Conservation (phyloP, 176 grass and related monocot species). For the Pharus latifolius region DNA sequence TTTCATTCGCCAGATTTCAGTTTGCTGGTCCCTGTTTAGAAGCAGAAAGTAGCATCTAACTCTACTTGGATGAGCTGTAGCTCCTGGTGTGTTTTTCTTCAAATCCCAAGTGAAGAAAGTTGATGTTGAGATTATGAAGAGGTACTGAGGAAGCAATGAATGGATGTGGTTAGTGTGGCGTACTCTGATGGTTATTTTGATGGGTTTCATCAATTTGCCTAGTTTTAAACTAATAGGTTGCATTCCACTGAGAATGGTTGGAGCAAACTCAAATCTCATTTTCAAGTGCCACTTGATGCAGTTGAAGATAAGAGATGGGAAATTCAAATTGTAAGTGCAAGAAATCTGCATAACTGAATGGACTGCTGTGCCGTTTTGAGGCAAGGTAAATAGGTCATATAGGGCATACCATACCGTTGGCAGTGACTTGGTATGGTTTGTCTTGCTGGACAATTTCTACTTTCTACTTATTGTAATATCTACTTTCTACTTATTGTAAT, state of each 20-base stretch:
- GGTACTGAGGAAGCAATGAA: background rate
- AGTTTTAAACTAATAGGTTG: background rate
- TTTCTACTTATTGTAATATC: background rate
- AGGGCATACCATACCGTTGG: background rate
- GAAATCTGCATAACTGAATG: background rate
- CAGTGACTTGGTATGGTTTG: background rate
- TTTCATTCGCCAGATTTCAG: conserved; percentile 5
- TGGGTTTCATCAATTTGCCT: background rate
- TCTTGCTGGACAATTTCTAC: background rate
- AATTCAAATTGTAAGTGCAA: background rate
- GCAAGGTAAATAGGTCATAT: background rate
- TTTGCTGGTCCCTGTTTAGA: conserved; percentile 3
- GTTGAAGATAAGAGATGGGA: background rate
- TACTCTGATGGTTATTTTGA: background rate
- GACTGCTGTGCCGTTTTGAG: background rate
- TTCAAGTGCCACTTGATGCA: background rate
- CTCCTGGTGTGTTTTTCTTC: background rate
- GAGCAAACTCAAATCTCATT: background rate
- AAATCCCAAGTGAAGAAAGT: background rate
- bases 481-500: background rate
- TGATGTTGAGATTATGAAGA: background rate
- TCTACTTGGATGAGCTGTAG: conserved; percentile 4
- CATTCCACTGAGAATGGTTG: background rate
- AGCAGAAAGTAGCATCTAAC: conserved; percentile 1
- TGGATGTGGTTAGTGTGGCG: background rate